Percentiles rank a stretch among this genome's conserved stretches.
These are phyloP conservation scores for Hypoxylon fuscum DNA, from an alignment of 495 filamentous ascomycete species.

Conservation along the genomic window DNA sequence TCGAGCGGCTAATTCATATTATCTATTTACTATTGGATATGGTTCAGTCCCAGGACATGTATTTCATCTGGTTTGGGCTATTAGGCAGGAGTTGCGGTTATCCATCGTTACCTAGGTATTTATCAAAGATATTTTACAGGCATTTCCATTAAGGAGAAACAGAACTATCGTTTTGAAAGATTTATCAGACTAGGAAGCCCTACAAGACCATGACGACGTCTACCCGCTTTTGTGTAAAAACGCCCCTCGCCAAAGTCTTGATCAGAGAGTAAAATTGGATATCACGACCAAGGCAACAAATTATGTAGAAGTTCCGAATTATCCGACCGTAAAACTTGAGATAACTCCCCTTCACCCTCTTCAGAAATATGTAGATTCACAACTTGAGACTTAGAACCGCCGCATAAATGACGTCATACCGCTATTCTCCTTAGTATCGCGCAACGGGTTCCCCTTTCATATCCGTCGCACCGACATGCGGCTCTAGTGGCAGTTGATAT, in stretches of 20 bases:
- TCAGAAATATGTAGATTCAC: not conserved
- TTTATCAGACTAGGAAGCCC: constrained; percentile 24
- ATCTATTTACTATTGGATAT: constrained; percentile 20
- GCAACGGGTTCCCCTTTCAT: constrained; percentile 30
- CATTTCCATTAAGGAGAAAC: constrained; percentile 26
- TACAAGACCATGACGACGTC: constrained; percentile 10
- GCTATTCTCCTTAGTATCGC: constrained; percentile 13
- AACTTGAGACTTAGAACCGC: not conserved
- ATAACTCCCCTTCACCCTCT: not conserved
- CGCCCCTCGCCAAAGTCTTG: not conserved
- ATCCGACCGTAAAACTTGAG: not conserved
- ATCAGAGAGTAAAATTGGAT: not conserved
- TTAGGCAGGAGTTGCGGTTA: constrained; percentile 29
- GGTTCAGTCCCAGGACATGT: constrained; percentile 36
- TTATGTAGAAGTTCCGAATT: not conserved
- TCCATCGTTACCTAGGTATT: constrained; percentile 23
- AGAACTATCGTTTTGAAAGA: constrained; percentile 34
- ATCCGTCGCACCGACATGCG: constrained; percentile 2
- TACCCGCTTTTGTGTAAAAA: not conserved
- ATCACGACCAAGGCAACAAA: not conserved
- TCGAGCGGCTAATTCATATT: constrained; percentile 12
- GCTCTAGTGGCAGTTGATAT: constrained; percentile 16
- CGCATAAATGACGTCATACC: not conserved
- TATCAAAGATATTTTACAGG: constrained; percentile 20
- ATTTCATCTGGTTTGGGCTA: not conserved